These are phyloP conservation scores for Coemansia sp. DNA, from an alignment of 371 early-diverging fungal species.

Conservation along the genomic window DNA sequence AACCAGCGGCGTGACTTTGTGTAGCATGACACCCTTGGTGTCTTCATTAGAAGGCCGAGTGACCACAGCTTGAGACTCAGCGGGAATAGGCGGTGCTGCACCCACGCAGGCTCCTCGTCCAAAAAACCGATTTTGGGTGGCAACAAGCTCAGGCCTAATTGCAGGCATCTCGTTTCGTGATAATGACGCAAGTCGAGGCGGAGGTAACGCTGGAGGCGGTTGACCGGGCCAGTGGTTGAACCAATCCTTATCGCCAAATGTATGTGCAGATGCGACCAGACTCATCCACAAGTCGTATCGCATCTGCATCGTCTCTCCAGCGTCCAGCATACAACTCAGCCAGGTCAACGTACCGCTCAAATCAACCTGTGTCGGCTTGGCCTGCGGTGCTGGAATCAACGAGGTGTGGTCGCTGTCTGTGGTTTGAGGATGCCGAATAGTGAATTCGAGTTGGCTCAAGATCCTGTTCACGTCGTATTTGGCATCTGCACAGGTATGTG, in stretches of 20 bases:
- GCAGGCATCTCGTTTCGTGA: background rate
- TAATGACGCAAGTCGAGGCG: background rate
- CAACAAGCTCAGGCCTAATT: background rate
- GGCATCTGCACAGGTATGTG: constrained; percentile 11
- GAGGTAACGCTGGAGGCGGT: constrained; percentile 5
- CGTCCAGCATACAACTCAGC: constrained; percentile 10
- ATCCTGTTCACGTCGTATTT: constrained; percentile 35
- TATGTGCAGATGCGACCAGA: constrained; percentile 23
- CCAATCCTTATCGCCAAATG: constrained; percentile 3
- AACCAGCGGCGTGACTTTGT: background rate
- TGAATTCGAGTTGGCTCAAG: constrained; percentile 27
- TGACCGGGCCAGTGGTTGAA: constrained; percentile 31
- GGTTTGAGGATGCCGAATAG: background rate
- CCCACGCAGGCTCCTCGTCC: background rate
- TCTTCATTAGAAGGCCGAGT: background rate
- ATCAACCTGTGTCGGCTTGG: background rate
- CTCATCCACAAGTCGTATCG: constrained; percentile 33
- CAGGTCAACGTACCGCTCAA: constrained; percentile 34
- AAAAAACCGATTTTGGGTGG: constrained; percentile 2
- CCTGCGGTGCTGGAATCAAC: background rate
- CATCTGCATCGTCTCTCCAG: constrained; percentile 29
- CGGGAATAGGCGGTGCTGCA: background rate
- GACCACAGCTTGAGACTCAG: background rate
- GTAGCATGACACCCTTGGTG: background rate
- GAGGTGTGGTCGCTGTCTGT: background rate